Conservation (phyloP, 139 green algal species). For the Tetraselmis chui region DNA sequence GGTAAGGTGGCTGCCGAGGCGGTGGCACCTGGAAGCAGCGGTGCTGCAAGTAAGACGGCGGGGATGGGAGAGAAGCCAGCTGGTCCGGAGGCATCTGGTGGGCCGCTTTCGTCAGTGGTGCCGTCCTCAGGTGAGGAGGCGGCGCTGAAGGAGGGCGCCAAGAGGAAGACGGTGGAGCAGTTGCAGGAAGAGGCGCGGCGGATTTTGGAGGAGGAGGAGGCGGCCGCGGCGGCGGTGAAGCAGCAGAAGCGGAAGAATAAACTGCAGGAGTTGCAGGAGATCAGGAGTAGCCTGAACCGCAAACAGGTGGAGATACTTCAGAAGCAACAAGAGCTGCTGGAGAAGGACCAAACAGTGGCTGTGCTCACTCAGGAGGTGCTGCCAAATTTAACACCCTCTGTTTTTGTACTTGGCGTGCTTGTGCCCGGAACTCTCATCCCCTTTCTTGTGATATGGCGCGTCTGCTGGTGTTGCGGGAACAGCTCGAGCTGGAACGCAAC, state of each 20-base stretch:
- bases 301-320: constrained; percentile 72
- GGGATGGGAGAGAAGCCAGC: no score
- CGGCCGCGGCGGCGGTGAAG: neutral
- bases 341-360: constrained; percentile 68
- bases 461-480: no score
- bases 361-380: constrained; percentile 71
- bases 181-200: neutral
- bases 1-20: no score
- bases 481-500: constrained; percentile 81
- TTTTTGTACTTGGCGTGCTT: no score
- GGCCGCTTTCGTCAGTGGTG: no score
- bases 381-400: no score
- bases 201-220: neutral
- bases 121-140: no score
- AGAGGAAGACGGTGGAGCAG: neutral
- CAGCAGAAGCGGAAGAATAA: neutral
- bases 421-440: no score
- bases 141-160: neutral
- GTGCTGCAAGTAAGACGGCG: no score
- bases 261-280: constrained; percentile 28
- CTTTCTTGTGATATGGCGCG: no score
- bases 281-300: constrained; percentile 62
- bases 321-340: constrained; percentile 72
- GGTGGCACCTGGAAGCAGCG: no score
- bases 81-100: no score